These are phyloP conservation scores for Annulohypoxylon stygium DNA, from an alignment of 495 filamentous ascomycete species.

Conservation along the genomic window DNA sequence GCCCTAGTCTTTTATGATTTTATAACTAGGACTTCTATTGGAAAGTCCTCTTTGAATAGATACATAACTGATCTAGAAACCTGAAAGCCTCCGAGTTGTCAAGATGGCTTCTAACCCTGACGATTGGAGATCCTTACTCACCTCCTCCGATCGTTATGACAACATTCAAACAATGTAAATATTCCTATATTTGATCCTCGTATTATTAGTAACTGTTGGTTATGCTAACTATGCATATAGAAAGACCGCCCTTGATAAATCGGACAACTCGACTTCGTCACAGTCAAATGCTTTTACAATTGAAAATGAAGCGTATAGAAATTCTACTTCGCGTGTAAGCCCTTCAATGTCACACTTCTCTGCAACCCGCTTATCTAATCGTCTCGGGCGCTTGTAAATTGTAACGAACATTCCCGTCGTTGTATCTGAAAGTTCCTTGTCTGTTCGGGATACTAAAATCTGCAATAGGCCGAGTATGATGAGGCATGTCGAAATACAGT, in stretches of 20 bases:
- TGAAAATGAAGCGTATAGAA: constrained; percentile 61
- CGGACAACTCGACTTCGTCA: constrained; percentile 31
- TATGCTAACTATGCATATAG: constrained; percentile 24
- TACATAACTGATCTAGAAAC: too few species aligned
- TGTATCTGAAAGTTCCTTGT: neutral
- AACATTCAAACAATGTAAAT: constrained; percentile 66
- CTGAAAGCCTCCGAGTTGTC: neutral
- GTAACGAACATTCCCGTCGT: neutral
- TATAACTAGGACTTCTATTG: too few species aligned
- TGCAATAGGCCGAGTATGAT: constrained; percentile 60
- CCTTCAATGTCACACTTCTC: constrained; percentile 1
- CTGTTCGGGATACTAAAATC: neutral
- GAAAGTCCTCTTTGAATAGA: too few species aligned
- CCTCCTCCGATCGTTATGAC: constrained; percentile 64
- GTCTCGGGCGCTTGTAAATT: neutral
- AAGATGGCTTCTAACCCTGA: constrained; percentile 49
- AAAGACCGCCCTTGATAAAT: constrained; percentile 40
- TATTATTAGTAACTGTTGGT: neutral
- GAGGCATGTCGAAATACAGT: constrained; percentile 51
- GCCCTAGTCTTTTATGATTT: too few species aligned
- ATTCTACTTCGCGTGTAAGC: constrained; percentile 55
- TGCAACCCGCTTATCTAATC: constrained; percentile 3
- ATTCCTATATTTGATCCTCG: neutral
- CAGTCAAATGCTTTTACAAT: constrained; percentile 53
- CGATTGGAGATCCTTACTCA: constrained; percentile 58